Evolutionary conservation across 2,329 filamentous ascomycete species (phyloP).

Genomic region (Cladosporium sp.): DNA sequence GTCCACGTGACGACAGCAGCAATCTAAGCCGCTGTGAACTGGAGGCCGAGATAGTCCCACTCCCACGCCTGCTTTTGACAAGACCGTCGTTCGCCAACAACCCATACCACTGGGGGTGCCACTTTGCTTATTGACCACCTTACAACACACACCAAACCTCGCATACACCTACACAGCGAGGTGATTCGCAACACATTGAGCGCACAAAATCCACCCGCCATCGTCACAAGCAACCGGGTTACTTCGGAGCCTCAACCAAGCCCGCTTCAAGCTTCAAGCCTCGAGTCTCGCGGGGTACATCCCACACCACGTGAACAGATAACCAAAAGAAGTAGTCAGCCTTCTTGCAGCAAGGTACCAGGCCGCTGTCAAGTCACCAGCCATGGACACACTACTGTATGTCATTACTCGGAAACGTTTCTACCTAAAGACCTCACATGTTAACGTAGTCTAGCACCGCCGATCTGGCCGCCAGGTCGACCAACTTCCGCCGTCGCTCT

Average conservation of each 20-base stretch:
- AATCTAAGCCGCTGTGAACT: too few relatives aligned
- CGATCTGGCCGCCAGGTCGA: constrained; percentile 87
- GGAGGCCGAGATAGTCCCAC: constrained; percentile 7
- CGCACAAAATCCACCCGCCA: not conserved
- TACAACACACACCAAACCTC: not conserved
- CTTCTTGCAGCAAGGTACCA: not conserved
- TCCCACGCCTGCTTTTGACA: not conserved
- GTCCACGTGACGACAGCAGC: constrained; percentile 3
- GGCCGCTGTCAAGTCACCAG: not conserved
- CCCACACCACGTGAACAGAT: constrained; percentile 1
- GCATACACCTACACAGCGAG: not conserved
- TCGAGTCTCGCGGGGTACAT: constrained; percentile 2
- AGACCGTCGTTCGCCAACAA: not conserved
- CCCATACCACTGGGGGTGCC: not conserved
- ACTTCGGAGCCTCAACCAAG: constrained; percentile 11
- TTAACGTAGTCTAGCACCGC: constrained; percentile 64
- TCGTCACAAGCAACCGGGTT: not conserved
- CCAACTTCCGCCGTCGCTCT: constrained; percentile 85
- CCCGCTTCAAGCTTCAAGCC: not conserved
- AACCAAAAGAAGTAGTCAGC: not conserved
- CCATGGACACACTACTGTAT: constrained; percentile 39
- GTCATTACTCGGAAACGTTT: not conserved
- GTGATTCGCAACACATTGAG: not conserved
- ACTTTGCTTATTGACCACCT: not conserved
- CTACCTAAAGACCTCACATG: not conserved